These are phyloP conservation scores for Calvatia gigantea DNA, from an alignment of 768 basidiomycete genomes.

Conservation along the genomic window DNA sequence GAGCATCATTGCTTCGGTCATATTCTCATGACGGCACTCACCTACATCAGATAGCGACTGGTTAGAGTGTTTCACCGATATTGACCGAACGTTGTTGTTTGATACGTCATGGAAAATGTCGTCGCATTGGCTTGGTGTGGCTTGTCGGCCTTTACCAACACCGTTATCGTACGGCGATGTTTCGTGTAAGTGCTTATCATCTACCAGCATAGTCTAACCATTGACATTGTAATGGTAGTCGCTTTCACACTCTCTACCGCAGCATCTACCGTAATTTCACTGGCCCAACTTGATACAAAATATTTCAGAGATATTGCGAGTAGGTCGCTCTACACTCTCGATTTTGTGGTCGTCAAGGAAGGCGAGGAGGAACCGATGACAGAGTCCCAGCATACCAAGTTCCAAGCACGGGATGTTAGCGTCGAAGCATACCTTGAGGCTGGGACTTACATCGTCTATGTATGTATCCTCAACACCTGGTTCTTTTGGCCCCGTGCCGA, in stretches of 20 bases:
- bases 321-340: slow-evolving; percentile 41
- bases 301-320: slow-evolving; percentile 48
- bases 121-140: slow-evolving; percentile 45
- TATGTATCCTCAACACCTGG: slow-evolving; percentile 13
- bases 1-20: slow-evolving; percentile 2
- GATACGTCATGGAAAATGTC: slow-evolving; percentile 44
- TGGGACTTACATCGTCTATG: slow-evolving; percentile 44
- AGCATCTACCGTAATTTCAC: slow-evolving; percentile 43
- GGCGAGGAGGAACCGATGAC: slow-evolving; percentile 35
- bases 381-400: slow-evolving; percentile 31
- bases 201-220: background rate
- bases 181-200: slow-evolving; percentile 35
- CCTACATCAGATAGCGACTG: slow-evolving; percentile 33
- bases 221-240: slow-evolving; percentile 25
- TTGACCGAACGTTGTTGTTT: slow-evolving; percentile 44
- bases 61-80: slow-evolving; percentile 37
- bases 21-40: background rate
- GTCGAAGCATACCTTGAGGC: slow-evolving; percentile 36
- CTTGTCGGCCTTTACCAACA: slow-evolving; percentile 33
- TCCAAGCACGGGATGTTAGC: slow-evolving; percentile 37
- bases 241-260: slow-evolving; percentile 39
- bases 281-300: slow-evolving; percentile 46
- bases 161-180: slow-evolving; percentile 55
- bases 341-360: slow-evolving; percentile 47
- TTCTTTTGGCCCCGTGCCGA: background rate